A percentile compares a stretch with the other conserved stretches of the same genome.
Conservation (phyloP, 2,329 filamentous ascomycete species). For the Biscogniauxia marginata region DNA sequence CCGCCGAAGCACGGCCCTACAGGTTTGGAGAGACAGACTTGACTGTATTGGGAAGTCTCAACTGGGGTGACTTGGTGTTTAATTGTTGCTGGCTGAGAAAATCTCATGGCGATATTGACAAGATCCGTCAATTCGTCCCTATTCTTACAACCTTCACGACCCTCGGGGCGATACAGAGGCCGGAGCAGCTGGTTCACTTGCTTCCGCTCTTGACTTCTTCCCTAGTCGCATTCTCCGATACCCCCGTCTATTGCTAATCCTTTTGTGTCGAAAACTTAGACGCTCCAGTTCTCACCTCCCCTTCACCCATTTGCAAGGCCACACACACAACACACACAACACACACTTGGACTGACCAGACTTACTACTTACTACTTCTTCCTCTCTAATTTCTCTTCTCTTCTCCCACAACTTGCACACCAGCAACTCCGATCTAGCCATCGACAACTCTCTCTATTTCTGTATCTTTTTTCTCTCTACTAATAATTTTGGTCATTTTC, state of each 20-base stretch:
- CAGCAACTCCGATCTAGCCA: too few relatives aligned
- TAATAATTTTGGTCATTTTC: background rate
- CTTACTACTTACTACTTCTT: conserved; percentile 5
- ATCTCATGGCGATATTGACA: conserved; percentile 30
- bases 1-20: background rate
- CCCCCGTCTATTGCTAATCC: conserved; percentile 7
- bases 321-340: background rate
- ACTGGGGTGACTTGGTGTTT: conserved; percentile 22
- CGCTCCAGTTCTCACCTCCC: background rate
- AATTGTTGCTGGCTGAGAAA: conserved; percentile 30
- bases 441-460: background rate
- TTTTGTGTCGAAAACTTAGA: conserved; percentile 5
- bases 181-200: conserved; percentile 10
- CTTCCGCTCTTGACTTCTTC: conserved; percentile 5
- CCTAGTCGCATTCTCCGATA: conserved; percentile 11
- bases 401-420: background rate
- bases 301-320: background rate
- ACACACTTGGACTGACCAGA: background rate
- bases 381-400: background rate
- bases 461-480: background rate
- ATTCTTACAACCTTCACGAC: conserved; percentile 16
- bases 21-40: conserved; percentile 23
- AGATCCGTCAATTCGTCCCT: conserved; percentile 19
- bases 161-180: conserved; percentile 3
- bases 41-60: conserved; percentile 30